Conservation (phyloP, 768 basidiomycete genomes). For the Daedalea quercina region DNA sequence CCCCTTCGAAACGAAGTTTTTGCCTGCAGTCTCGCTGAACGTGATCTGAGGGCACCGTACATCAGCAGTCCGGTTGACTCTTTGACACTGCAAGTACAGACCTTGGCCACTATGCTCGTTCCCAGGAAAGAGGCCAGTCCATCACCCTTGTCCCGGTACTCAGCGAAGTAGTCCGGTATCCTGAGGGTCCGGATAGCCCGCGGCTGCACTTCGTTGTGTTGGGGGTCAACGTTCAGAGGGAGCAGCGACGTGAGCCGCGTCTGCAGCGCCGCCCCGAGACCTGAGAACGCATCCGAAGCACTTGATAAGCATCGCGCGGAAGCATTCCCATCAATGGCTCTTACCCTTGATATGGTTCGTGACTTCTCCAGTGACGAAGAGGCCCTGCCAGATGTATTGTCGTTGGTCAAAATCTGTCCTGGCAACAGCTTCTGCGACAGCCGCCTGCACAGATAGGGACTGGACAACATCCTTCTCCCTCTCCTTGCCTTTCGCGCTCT, state of each 20-base stretch:
- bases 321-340: too few relatives aligned
- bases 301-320: not conserved
- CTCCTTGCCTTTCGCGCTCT: conserved; percentile 4
- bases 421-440: conserved; percentile 55
- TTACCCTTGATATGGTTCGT: conserved; percentile 67
- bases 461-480: conserved; percentile 8
- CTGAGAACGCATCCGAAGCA: conserved; percentile 8
- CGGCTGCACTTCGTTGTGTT: conserved; percentile 69
- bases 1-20: conserved; percentile 70
- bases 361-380: conserved; percentile 77
- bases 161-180: conserved; percentile 87
- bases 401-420: conserved; percentile 60
- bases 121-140: conserved; percentile 78
- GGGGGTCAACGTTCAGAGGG: conserved; percentile 46
- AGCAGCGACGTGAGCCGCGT: conserved; percentile 62
- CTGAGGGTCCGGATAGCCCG: conserved; percentile 52
- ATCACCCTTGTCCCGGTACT: conserved; percentile 83
- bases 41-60: conserved; percentile 43
- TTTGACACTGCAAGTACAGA: conserved; percentile 22
- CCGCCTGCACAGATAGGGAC: conserved; percentile 47
- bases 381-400: conserved; percentile 68
- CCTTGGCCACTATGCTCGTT: conserved; percentile 81
- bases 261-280: conserved; percentile 50
- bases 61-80: not conserved
- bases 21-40: conserved; percentile 62